phyloP scores from a whole-genome alignment of 345 rosid species.

The Punica granatum region DNA sequence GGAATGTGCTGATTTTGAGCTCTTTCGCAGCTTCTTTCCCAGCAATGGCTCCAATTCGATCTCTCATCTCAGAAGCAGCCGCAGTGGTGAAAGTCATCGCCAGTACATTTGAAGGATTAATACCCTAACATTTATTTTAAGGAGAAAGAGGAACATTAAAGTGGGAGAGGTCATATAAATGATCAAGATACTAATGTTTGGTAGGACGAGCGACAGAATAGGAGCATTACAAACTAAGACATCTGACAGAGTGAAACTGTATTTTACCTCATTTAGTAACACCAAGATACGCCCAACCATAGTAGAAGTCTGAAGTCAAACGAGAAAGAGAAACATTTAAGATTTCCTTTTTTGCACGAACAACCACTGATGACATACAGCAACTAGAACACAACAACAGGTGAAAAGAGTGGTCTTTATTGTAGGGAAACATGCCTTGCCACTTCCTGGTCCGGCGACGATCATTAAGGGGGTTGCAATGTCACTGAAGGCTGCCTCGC shows the following conservation, averaged over 20 bases:
- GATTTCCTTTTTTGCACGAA: conserved; percentile 4
- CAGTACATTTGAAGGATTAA: conserved; percentile 70
- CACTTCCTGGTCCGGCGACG: conserved; percentile 96
- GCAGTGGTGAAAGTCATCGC: conserved; percentile 99
- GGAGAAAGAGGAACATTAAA: background rate
- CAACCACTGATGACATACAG: conserved; percentile 2
- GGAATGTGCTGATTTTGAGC: conserved; percentile 83
- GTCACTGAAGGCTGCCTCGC: conserved; percentile 74
- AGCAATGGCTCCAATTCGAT: conserved; percentile 62
- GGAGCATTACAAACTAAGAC: background rate
- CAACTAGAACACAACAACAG: background rate
- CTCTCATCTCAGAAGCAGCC: conserved; percentile 94
- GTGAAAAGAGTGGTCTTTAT: background rate
- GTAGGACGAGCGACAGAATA: background rate
- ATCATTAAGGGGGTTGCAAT: conserved; percentile 79
- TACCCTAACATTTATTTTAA: conserved; percentile 45
- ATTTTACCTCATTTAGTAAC: conserved; percentile 66
- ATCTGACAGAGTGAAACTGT: background rate
- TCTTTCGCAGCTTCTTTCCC: conserved; percentile 82
- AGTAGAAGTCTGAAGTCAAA: conserved; percentile 67
- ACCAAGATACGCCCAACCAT: conserved; percentile 91
- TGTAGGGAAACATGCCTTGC: conserved; percentile 49
- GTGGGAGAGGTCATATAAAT: background rate
- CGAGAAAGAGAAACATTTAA: conserved; percentile 16
- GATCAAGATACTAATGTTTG: background rate